phyloP scores from a whole-genome alignment of 345 rosid species.

The Mangifera indica region DNA sequence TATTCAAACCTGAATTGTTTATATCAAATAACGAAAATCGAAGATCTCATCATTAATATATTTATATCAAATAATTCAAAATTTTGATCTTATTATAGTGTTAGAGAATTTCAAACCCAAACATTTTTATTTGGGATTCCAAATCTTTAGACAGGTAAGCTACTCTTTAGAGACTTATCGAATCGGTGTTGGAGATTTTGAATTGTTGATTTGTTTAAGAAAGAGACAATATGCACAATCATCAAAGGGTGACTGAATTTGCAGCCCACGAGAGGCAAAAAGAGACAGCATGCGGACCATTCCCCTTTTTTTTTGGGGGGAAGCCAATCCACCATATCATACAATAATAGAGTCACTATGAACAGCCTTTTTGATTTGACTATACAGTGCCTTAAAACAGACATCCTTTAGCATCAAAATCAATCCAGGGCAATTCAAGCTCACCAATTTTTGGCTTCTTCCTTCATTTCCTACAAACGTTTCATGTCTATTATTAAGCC shows the following conservation, averaged over 20 bases:
- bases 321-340: conserved; percentile 13
- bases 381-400: conserved; percentile 31
- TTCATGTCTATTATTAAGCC: conserved; percentile 24
- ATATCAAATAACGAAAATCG: too few species aligned
- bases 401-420: conserved; percentile 4
- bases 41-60: too few species aligned
- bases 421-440: conserved; percentile 9
- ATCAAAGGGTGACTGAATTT: conserved; percentile 44
- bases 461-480: conserved; percentile 6
- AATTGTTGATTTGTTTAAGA: conserved; percentile 33
- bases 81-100: too few species aligned
- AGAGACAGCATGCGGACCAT: conserved; percentile 61
- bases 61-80: too few species aligned
- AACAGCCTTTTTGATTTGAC: conserved; percentile 45
- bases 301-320: conserved; percentile 43
- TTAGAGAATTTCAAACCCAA: too few species aligned
- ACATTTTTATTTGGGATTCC: too few species aligned
- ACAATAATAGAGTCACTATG: conserved; percentile 55
- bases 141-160: too few species aligned
- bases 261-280: conserved; percentile 37
- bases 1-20: too few species aligned
- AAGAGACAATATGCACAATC: conserved; percentile 46
- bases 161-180: too few species aligned
- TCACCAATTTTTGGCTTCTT: conserved; percentile 20
- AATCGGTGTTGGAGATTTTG: conserved; percentile 22